Evolutionary conservation across 2,329 filamentous ascomycete genomes (phyloP).

Genomic region (Remersonia thermophila): DNA sequence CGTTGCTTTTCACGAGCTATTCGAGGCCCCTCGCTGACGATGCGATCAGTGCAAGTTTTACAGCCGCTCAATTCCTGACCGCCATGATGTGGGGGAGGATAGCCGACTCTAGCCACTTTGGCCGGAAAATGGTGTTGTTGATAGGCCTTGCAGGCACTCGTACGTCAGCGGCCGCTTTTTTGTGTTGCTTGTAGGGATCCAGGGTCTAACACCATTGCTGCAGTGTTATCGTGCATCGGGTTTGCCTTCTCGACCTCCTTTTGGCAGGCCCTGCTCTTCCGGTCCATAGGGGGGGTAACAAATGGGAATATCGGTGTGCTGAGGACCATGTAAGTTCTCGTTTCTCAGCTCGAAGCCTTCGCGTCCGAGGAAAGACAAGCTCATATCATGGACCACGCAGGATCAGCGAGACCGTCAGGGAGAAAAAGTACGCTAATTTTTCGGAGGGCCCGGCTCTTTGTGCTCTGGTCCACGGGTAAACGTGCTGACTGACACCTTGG

Average conservation of each 20-base stretch:
- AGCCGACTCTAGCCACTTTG: constrained; percentile 49
- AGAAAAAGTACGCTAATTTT: constrained; percentile 32
- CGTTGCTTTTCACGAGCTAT: no score
- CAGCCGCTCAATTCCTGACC: constrained; percentile 68
- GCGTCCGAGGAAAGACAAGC: no score
- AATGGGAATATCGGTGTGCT: constrained; percentile 68
- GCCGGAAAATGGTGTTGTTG: constrained; percentile 66
- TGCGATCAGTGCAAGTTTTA: constrained; percentile 53
- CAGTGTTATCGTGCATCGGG: constrained; percentile 47
- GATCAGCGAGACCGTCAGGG: constrained; percentile 32
- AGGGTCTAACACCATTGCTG: no score
- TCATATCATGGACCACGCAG: constrained; percentile 13
- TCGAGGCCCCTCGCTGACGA: neutral
- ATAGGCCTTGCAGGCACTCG: constrained; percentile 60
- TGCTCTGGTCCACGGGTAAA: no score
- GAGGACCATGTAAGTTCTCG: constrained; percentile 49
- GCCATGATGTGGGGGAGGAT: constrained; percentile 72
- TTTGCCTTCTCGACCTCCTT: constrained; percentile 60
- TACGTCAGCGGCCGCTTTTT: constrained; percentile 12
- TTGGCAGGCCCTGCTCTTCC: constrained; percentile 47
- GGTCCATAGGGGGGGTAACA: constrained; percentile 51
- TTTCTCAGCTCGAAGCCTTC: no score
- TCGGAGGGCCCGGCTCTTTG: no score
- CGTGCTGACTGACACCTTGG: neutral
- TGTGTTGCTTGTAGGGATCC: no score